Evolutionary conservation across 164 flowering plant species (phyloP).

Genomic region (Vitis cinerea): DNA sequence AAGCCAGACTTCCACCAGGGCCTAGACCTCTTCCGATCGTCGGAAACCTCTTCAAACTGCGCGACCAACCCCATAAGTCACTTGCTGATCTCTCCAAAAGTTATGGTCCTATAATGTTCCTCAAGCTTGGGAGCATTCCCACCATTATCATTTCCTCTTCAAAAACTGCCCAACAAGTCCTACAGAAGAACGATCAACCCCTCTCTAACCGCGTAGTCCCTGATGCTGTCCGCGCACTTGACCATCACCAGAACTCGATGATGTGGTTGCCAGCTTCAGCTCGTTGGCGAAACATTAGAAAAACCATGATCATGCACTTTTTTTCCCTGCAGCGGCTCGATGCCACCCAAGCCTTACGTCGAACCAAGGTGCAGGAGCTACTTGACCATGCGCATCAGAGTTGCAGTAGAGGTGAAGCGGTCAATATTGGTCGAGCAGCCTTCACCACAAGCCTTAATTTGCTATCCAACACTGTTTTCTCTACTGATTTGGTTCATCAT

Average conservation of each 20-base stretch:
- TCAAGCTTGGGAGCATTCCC: conserved; percentile 10
- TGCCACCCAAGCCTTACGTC: conserved; percentile 21
- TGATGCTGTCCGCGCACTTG: conserved; percentile 16
- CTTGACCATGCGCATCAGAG: conserved; percentile 10
- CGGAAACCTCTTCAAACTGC: conserved; percentile 22
- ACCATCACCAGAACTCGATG: conserved; percentile 20
- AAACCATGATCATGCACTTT: conserved; percentile 11
- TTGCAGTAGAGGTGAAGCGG: conserved; percentile 4
- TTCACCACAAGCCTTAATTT: conserved; percentile 26
- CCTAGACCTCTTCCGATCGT: conserved; percentile 15
- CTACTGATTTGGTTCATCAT: conserved; percentile 22
- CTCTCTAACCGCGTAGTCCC: conserved; percentile 19
- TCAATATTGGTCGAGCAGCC: conserved; percentile 25
- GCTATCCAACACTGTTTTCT: conserved; percentile 35
- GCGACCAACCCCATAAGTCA: conserved; percentile 13
- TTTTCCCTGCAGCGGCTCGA: conserved; percentile 23
- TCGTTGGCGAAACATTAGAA: conserved; percentile 21
- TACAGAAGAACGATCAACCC: conserved; percentile 25
- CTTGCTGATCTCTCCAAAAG: conserved; percentile 10
- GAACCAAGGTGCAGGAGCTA: conserved; percentile 27
- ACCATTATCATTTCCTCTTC: conserved; percentile 15
- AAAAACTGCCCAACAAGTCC: conserved; percentile 11
- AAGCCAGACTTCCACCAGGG: conserved; percentile 19
- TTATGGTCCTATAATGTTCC: conserved; percentile 22
- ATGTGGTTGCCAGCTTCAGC: conserved; percentile 19